These are phyloP conservation scores for Mariannaea sp. DNA, from an alignment of 2,329 filamentous ascomycete genomes.

Conservation along the genomic window DNA sequence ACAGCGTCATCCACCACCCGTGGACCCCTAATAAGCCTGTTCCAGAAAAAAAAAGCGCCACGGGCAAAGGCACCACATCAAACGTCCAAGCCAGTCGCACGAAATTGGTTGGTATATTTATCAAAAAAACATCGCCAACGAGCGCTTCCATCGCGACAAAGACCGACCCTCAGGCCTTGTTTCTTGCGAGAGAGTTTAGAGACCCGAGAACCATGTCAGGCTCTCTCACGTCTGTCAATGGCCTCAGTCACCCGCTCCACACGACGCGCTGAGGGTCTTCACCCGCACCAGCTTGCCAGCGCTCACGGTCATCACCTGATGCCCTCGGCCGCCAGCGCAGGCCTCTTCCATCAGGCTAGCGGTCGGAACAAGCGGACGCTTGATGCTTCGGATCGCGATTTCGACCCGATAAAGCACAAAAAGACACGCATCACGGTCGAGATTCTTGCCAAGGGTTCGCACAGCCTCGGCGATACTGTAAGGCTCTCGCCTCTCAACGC, in stretches of 20 bases:
- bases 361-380: slow-evolving; percentile 53
- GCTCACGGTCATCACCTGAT: slow-evolving; percentile 29
- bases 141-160: slow-evolving; percentile 37
- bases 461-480: slow-evolving; percentile 27
- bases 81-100: slow-evolving; percentile 30
- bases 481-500: slow-evolving; percentile 36
- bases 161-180: slow-evolving; percentile 23
- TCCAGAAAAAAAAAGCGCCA: slow-evolving; percentile 27
- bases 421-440: slow-evolving; percentile 59
- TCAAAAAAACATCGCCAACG: slow-evolving; percentile 38
- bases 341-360: slow-evolving; percentile 43
- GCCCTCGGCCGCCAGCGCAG: slow-evolving; percentile 39
- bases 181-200: slow-evolving; percentile 28
- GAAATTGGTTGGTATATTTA: slow-evolving; percentile 30
- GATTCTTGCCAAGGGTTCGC: slow-evolving; percentile 47
- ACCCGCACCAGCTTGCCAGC: slow-evolving; percentile 42
- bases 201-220: slow-evolving; percentile 45
- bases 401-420: slow-evolving; percentile 53
- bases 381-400: slow-evolving; percentile 51
- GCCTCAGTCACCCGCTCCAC: slow-evolving; percentile 58
- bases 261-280: slow-evolving; percentile 54
- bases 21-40: slow-evolving; percentile 2
- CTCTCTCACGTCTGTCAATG: slow-evolving; percentile 48
- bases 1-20: slow-evolving; percentile 12
- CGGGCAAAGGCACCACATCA: slow-evolving; percentile 18